Conservation (phyloP, 768 basidiomycete genomes). For the Sarcomyxa edulis region DNA sequence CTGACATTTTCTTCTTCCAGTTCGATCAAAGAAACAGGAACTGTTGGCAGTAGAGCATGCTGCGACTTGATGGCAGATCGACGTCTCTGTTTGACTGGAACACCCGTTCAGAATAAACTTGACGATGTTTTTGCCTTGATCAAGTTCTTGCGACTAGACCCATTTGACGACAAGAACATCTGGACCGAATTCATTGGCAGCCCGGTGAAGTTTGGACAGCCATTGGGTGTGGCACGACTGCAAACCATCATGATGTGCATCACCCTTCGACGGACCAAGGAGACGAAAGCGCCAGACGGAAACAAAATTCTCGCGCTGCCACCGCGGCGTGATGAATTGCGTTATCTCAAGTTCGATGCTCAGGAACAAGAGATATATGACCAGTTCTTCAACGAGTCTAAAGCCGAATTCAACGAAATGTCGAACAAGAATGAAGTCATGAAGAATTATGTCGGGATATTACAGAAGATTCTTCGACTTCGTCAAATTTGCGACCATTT, state of each 20-base stretch:
- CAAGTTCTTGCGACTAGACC: conserved; percentile 89
- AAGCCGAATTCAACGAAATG: conserved; percentile 86
- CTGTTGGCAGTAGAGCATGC: conserved; percentile 90
- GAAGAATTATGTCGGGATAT: conserved; percentile 97
- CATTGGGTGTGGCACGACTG: conserved; percentile 85
- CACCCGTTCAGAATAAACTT: conserved; percentile 97
- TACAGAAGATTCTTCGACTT: conserved; percentile 93
- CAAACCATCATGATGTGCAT: conserved; percentile 97
- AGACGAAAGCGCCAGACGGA: conserved; percentile 76
- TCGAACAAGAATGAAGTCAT: conserved; percentile 88
- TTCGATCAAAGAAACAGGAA: conserved; percentile 93
- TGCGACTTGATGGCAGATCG: conserved; percentile 94
- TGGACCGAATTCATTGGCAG: conserved; percentile 94
- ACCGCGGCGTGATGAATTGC: conserved; percentile 83
- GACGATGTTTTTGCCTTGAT: conserved; percentile 97
- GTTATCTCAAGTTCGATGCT: conserved; percentile 77
- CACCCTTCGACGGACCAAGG: conserved; percentile 94
- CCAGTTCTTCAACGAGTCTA: conserved; percentile 83
- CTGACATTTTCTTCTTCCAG: conserved; percentile 31
- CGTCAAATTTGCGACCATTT: conserved; percentile 98
- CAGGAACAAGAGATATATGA: conserved; percentile 86
- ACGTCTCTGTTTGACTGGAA: conserved; percentile 92
- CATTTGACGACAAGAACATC: conserved; percentile 87
- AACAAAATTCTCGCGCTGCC: conserved; percentile 84
- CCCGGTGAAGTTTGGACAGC: conserved; percentile 88